Evolutionary conservation across 73 alveolate species (phyloP).

Genomic region (Blepharisma japonicum): DNA sequence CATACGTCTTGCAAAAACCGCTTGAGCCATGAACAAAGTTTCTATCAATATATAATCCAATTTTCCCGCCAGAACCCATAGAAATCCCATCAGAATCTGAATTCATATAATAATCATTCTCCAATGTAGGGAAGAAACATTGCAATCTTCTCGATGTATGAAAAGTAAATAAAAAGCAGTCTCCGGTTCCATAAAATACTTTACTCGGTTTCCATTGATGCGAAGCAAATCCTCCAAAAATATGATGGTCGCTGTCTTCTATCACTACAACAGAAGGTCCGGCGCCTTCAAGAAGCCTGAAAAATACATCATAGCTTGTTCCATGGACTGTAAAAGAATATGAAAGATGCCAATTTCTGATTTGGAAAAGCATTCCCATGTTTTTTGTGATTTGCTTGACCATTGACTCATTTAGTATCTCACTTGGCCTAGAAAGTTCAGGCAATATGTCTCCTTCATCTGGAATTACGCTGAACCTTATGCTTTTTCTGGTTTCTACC

Average conservation of each 20-base stretch:
- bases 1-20: not conserved
- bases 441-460: constrained; percentile 39
- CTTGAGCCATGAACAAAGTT: constrained; percentile 2
- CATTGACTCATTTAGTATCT: constrained; percentile 47
- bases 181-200: constrained; percentile 31
- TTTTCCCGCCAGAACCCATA: constrained; percentile 19
- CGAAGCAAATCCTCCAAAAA: constrained; percentile 30
- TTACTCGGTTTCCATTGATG: not conserved
- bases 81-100: constrained; percentile 22
- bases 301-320: not conserved
- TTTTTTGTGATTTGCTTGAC: constrained; percentile 24
- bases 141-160: not conserved
- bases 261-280: not conserved
- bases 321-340: constrained; percentile 16
- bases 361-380: not conserved
- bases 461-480: constrained; percentile 42
- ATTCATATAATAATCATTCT: constrained; percentile 21
- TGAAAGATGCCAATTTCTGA: constrained; percentile 5
- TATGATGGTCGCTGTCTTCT: not conserved
- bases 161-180: constrained; percentile 18
- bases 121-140: not conserved
- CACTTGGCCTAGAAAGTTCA: constrained; percentile 35
- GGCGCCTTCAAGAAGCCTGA: not conserved
- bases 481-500: constrained; percentile 56
- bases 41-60: constrained; percentile 20